phyloP scores from a whole-genome alignment of 2,329 filamentous ascomycete species.

The Botryotinia narcissicola region DNA sequence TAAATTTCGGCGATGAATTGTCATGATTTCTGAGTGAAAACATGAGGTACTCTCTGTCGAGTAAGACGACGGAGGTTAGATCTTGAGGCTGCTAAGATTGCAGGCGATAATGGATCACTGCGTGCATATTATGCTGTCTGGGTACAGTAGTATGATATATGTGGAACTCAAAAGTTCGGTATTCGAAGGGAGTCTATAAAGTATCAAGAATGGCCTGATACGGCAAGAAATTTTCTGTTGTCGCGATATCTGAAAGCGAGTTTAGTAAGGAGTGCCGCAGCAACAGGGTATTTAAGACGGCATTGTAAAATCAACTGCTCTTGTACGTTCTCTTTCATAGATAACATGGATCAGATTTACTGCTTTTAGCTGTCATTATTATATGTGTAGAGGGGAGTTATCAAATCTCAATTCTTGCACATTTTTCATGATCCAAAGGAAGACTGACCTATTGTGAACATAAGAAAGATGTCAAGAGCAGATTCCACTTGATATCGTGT shows the following conservation, averaged over 20 bases:
- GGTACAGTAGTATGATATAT: not conserved
- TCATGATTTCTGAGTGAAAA: not conserved
- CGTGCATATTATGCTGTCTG: not conserved
- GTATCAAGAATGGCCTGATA: not conserved
- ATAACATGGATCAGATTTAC: not conserved
- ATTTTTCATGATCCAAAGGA: not conserved
- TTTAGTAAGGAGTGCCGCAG: no score
- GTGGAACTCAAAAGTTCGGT: not conserved
- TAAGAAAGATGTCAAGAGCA: not conserved
- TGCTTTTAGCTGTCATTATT: no score
- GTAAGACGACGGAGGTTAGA: no score
- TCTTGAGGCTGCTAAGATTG: not conserved
- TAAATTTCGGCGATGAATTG: not conserved
- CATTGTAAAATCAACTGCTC: not conserved
- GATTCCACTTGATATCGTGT: not conserved
- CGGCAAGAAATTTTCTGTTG: not conserved
- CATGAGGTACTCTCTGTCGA: not conserved
- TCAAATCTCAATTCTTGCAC: no score
- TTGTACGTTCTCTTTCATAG: not conserved
- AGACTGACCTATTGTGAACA: not conserved
- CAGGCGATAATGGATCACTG: not conserved
- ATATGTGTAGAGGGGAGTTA: no score
- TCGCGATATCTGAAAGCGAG: not conserved
- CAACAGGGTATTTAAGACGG: not conserved
- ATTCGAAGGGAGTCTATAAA: no score